Evolutionary conservation across 257 asterid genomes (phyloP).

Genomic region (Mentha longifolia): DNA sequence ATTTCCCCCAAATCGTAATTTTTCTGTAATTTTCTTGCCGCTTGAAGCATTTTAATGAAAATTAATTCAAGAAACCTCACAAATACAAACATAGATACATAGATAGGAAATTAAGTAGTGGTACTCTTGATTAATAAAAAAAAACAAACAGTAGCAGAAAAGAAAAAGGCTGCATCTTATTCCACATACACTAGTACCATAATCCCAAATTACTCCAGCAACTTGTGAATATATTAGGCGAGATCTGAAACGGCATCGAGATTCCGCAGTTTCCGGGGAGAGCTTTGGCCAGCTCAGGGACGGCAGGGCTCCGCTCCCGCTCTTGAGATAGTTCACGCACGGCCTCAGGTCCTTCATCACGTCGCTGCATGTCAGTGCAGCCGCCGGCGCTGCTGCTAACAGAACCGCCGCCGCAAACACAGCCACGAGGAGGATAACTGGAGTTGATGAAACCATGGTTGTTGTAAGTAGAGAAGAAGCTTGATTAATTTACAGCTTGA

Average conservation of each 20-base stretch:
- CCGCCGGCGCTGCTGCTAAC: conserved; percentile 31
- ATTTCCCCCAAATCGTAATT: too few relatives aligned
- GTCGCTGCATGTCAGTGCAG: conserved; percentile 48
- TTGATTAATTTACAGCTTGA: too few relatives aligned
- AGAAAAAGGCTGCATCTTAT: background rate
- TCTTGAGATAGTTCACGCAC: conserved; percentile 55
- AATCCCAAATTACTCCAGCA: background rate
- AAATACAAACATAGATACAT: too few relatives aligned
- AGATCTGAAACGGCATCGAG: conserved; percentile 46
- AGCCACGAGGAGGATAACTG: conserved; percentile 1
- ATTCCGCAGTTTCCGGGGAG: conserved; percentile 63
- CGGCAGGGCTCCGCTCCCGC: conserved; percentile 60
- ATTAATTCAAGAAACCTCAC: background rate
- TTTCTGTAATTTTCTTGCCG: too few relatives aligned
- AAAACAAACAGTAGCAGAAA: background rate
- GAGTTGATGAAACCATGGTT: conserved; percentile 12
- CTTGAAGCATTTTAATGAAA: too few relatives aligned
- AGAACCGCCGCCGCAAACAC: background rate
- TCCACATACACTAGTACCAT: background rate
- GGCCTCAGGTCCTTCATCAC: conserved; percentile 56
- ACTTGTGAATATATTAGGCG: conserved; percentile 63
- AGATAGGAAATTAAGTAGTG: too few relatives aligned
- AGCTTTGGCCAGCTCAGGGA: conserved; percentile 57
- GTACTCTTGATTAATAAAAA: too few relatives aligned
- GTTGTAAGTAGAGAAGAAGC: too few relatives aligned